phyloP scores from a whole-genome alignment of 2,329 filamentous ascomycete genomes.

The Penicillium hordei region DNA sequence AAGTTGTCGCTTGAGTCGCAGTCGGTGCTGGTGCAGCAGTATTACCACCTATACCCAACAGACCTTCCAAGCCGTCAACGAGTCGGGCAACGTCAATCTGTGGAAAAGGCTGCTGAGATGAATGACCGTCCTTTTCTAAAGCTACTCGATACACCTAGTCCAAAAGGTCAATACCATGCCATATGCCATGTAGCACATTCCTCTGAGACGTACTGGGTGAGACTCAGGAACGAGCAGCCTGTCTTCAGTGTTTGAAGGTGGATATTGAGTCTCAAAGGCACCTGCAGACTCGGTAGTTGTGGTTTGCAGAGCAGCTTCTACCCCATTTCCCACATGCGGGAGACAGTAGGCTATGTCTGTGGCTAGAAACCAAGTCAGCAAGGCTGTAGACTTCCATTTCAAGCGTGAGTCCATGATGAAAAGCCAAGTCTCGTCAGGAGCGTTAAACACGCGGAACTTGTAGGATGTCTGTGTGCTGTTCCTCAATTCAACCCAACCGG shows the following conservation, averaged over 20 bases:
- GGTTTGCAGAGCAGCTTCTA: conserved; percentile 11
- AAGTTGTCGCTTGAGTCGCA: background rate
- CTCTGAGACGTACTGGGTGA: conserved; percentile 31
- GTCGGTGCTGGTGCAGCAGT: conserved; percentile 7
- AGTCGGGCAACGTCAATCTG: conserved; percentile 19
- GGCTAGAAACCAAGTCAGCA: conserved; percentile 40
- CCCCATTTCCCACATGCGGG: conserved; percentile 21
- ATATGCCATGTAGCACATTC: background rate
- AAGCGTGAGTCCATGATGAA: conserved; percentile 22
- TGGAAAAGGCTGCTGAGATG: conserved; percentile 30
- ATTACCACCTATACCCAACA: background rate
- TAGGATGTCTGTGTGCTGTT: background rate
- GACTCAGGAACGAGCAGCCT: conserved; percentile 30
- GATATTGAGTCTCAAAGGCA: conserved; percentile 38
- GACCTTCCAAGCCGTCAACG: conserved; percentile 17
- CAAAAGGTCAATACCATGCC: conserved; percentile 12
- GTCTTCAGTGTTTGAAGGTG: conserved; percentile 28
- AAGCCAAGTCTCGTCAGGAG: background rate
- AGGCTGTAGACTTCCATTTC: conserved; percentile 27
- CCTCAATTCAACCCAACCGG: conserved; percentile 10
- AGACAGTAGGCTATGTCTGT: conserved; percentile 29
- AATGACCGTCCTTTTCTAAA: conserved; percentile 35
- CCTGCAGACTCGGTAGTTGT: conserved; percentile 17
- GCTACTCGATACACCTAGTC: conserved; percentile 33
- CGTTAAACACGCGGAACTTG: background rate